Base-by-base conservation (phyloP, 257 asterid species). In the Solanum pinnatisectum region DNA sequence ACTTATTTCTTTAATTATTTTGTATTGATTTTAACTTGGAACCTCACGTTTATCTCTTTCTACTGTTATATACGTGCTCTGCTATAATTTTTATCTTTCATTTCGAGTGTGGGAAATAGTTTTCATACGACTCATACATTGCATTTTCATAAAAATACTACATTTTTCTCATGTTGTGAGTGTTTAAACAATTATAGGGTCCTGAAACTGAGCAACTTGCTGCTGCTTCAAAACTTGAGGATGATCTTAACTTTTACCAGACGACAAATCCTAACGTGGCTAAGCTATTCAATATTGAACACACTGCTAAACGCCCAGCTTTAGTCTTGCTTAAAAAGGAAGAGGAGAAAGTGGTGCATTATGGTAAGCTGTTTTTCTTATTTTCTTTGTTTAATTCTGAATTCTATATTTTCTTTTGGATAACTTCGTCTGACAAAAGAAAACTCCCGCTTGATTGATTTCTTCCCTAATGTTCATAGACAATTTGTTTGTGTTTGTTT, bases 181-280 rank as follows among this genome's bases (percentile, higher is more conserved):
- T 85, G 42, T 23, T 1, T 30, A 82, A 63, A 87, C 85, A 14
- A 52, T 63, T 89, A 39, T 90, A 97, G 99, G 98, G 98, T 87
- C 82, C 95, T 52, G 94, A 93, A 52, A 95, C 94, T 49, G 94
- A 97, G 87, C 96, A 95, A 83, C 94, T 97, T 72, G 95, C 93
- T 70, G 95, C 94, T 79, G 99, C 99, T 89, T 96, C 98, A 27
- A 94, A 90, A 88, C 93, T 92, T 44, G 96, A 95, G 87, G 98
- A 96, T 88, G 97, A 94, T 88, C 92, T 96, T 72, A 94, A 88
- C 90, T 96, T 94, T 89, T 96, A 93, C 91, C 98, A 96, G 91
- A 93, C 98, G 9, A 87, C 88, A 22, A 89, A 89, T 89, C 93
- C 98, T 76, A 95, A 94, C 74, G 96, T 95, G 60, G 98, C 98